Percentiles rank a stretch among this genome's conserved stretches.
These are phyloP conservation scores for Mimosa pudica DNA, from an alignment of 306 rosid genomes.

Conservation along the genomic window DNA sequence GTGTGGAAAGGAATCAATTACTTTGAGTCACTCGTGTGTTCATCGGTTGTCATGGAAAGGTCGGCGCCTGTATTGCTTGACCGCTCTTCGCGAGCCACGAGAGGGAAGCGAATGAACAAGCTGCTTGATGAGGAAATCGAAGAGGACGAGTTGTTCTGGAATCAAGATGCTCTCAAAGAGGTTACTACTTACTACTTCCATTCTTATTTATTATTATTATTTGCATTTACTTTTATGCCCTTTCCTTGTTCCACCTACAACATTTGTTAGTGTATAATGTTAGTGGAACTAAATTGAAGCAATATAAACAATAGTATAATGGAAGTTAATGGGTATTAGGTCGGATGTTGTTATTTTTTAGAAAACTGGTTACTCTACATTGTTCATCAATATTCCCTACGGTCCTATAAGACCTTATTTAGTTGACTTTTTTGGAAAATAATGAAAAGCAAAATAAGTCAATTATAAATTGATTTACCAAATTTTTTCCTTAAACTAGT, in stretches of 20 bases:
- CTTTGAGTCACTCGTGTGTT: no score
- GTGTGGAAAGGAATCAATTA: no score
- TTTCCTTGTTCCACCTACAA: neutral
- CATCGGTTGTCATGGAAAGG: conserved; percentile 24
- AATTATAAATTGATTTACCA: no score
- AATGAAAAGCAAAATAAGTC: no score
- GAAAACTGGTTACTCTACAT: neutral
- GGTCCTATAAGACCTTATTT: no score
- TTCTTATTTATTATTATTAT: neutral
- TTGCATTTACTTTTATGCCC: no score
- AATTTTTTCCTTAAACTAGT: no score
- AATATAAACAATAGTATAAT: no score
- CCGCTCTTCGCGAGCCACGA: conserved; percentile 67
- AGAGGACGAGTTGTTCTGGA: conserved; percentile 89
- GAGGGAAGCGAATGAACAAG: conserved; percentile 80
- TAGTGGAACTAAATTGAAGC: neutral
- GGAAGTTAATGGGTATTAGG: neutral
- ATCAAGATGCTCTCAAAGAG: conserved; percentile 90
- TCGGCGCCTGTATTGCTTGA: conserved; percentile 46
- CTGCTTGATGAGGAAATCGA: conserved; percentile 77
- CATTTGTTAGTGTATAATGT: neutral
- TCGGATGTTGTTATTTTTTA: neutral
- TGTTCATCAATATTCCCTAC: no score
- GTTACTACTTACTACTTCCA: neutral
- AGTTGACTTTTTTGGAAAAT: no score